Conservation (phyloP, 306 rosid genomes). For the Vigna radiata region DNA sequence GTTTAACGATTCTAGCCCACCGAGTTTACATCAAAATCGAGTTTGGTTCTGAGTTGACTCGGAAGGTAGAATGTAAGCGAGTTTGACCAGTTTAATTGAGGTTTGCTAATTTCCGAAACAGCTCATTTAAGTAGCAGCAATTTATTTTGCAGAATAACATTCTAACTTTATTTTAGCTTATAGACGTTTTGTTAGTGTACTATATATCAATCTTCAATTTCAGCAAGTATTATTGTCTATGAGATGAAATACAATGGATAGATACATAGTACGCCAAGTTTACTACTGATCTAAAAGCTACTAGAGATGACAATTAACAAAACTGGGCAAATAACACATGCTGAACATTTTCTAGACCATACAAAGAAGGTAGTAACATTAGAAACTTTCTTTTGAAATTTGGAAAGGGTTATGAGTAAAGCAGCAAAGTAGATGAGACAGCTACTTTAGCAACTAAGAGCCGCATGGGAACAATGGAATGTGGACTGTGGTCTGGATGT, state of each 20-base stretch:
- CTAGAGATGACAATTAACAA: neutral
- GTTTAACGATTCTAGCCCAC: too few relatives aligned
- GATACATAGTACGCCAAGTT: neutral
- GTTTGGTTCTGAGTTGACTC: too few relatives aligned
- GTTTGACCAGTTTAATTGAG: too few relatives aligned
- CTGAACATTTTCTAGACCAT: conserved; percentile 27
- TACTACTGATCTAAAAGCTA: conserved; percentile 4
- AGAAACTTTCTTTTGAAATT: conserved; percentile 30
- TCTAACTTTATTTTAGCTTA: neutral
- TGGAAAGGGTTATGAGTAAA: conserved; percentile 52
- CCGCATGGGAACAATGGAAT: conserved; percentile 43
- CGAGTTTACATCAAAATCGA: too few relatives aligned
- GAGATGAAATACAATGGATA: neutral
- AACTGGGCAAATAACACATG: neutral
- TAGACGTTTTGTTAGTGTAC: neutral
- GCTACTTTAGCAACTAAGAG: conserved; percentile 47
- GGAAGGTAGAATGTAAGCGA: too few relatives aligned
- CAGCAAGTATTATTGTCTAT: neutral
- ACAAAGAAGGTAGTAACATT: conserved; percentile 37
- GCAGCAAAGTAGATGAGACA: conserved; percentile 54
- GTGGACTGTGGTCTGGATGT: conserved; percentile 41
- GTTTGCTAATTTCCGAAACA: neutral
- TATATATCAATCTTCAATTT: conserved; percentile 14
- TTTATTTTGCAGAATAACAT: conserved; percentile 1
- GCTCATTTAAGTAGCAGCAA: conserved; percentile 18